phyloP scores from a whole-genome alignment of 2,329 filamentous ascomycete genomes.

The Ophiobolus disseminans region DNA sequence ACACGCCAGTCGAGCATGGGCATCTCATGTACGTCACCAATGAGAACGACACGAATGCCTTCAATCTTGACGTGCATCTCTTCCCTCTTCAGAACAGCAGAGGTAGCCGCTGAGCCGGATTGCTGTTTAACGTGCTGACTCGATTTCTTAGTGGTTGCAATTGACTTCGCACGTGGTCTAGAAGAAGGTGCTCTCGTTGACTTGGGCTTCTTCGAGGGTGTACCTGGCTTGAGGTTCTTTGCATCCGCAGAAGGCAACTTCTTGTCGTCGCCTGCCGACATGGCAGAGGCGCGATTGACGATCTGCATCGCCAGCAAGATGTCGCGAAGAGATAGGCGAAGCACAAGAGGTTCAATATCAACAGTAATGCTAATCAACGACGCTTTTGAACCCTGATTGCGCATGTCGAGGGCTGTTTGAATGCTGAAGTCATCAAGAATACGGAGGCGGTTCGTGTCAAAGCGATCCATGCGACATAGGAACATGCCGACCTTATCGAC shows the following conservation, averaged over 20 bases:
- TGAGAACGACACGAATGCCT: constrained; percentile 88
- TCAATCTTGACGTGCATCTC: constrained; percentile 86
- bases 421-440: constrained; percentile 97
- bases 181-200: constrained; percentile 57
- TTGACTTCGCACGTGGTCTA: constrained; percentile 55
- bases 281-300: constrained; percentile 84
- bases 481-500: constrained; percentile 98
- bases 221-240: constrained; percentile 62
- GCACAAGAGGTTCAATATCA: constrained; percentile 87
- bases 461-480: constrained; percentile 96
- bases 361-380: constrained; percentile 80
- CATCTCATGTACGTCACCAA: constrained; percentile 94
- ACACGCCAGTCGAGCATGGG: constrained; percentile 93
- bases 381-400: constrained; percentile 64
- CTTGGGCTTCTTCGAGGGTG: constrained; percentile 56
- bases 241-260: constrained; percentile 59
- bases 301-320: constrained; percentile 95
- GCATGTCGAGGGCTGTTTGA: constrained; percentile 83
- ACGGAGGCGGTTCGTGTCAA: constrained; percentile 85
- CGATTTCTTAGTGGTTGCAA: constrained; percentile 51
- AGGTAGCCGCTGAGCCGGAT: constrained; percentile 60
- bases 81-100: constrained; percentile 70
- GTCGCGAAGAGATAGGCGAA: constrained; percentile 89
- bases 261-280: constrained; percentile 67
- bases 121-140: constrained; percentile 63